phyloP scores from a whole-genome alignment of 1,284 basidiomycete genomes.

The Leucoagaricus sp. region DNA sequence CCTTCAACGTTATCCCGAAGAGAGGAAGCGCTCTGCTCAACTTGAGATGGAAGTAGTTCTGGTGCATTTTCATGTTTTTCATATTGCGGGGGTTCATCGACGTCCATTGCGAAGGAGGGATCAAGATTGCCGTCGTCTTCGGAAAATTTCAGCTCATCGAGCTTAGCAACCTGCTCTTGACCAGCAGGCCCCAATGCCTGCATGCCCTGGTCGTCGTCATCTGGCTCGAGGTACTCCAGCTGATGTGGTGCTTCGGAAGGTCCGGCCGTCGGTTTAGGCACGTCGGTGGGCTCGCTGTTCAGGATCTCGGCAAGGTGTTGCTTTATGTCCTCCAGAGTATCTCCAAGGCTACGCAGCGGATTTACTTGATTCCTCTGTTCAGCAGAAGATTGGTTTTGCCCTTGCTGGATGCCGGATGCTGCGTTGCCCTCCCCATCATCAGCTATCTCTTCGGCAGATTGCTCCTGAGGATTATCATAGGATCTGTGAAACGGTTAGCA shows the following conservation, averaged over 20 bases:
- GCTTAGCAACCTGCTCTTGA: conserved; percentile 80
- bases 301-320: conserved; percentile 87
- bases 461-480: conserved; percentile 25
- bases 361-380: conserved; percentile 48
- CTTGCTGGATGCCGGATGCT: conserved; percentile 45
- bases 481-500: conserved; percentile 13
- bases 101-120: conserved; percentile 45
- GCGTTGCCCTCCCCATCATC: conserved; percentile 37
- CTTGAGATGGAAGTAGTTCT: conserved; percentile 20
- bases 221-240: conserved; percentile 84
- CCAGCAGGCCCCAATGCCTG: conserved; percentile 90
- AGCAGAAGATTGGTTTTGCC: conserved; percentile 42
- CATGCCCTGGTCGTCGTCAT: conserved; percentile 74
- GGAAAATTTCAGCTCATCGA: conserved; percentile 78
- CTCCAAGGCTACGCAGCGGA: conserved; percentile 83
- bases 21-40: conserved; percentile 22
- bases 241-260: conserved; percentile 49
- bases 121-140: conserved; percentile 54
- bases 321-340: conserved; percentile 83
- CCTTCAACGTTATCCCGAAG: conserved; percentile 42
- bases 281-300: conserved; percentile 43
- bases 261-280: conserved; percentile 31
- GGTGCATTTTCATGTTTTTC: conserved; percentile 30
- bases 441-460: conserved; percentile 24
- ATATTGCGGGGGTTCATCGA: conserved; percentile 37